Conservation (phyloP, 129 eudicot species). For the Lactuca sativa region DNA sequence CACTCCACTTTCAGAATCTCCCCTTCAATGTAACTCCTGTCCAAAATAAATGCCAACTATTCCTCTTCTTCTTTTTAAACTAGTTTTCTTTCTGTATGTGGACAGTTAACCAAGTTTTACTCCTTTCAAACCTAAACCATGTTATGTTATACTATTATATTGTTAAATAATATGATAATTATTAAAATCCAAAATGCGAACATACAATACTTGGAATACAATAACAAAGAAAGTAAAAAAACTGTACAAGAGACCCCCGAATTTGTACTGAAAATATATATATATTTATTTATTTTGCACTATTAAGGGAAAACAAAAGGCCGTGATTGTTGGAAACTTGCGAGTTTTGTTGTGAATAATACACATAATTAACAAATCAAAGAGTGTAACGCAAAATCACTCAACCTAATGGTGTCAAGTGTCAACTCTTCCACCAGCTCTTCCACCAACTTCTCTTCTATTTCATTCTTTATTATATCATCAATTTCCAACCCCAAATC, state of each 20-base stretch:
- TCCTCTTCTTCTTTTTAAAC: no score
- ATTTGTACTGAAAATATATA: conserved; percentile 6
- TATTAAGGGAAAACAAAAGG: conserved; percentile 23
- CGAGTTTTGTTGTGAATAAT: conserved; percentile 24
- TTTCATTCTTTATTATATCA: conserved; percentile 55
- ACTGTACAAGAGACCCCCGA: conserved; percentile 24
- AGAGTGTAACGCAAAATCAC: conserved; percentile 21
- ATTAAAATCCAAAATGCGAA: no score
- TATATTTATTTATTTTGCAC: conserved; percentile 18
- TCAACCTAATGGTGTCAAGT: conserved; percentile 38
- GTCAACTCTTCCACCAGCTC: conserved; percentile 71
- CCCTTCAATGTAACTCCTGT: no score
- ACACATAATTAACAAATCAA: conserved; percentile 27
- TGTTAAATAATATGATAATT: no score
- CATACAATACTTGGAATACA: conserved; percentile 8
- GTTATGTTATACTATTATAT: no score
- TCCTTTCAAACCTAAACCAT: no score
- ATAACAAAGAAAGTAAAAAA: neutral
- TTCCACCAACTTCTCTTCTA: conserved; percentile 70
- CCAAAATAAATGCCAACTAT: no score
- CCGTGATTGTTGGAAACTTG: conserved; percentile 28
- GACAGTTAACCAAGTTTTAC: no score
- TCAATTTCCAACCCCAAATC: conserved; percentile 53
- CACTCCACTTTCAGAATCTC: no score
- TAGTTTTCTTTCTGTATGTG: no score